Evolutionary conservation across 139 green algal genomes (phyloP).

Genomic region (Mychonastes homosphaera): DNA sequence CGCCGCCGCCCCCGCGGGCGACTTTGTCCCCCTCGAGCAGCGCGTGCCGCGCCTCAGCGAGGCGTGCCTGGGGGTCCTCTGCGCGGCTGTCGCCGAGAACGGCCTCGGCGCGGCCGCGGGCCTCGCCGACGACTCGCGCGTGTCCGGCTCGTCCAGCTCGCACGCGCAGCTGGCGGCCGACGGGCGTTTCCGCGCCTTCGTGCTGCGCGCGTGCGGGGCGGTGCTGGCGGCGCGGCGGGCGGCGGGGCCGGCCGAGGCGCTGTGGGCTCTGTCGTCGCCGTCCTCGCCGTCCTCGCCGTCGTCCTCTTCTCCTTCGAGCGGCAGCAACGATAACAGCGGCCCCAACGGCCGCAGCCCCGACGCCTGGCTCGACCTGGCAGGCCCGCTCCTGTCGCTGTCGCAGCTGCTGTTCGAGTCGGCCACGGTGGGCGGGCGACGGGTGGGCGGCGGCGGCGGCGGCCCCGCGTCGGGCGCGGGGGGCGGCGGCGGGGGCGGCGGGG

Average conservation of each 20-base stretch:
- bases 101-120: slow-evolving; percentile 13
- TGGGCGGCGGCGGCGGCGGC: slow-evolving; percentile 2
- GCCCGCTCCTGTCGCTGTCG: slow-evolving; percentile 7
- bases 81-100: slow-evolving; percentile 22
- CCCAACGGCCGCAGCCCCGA: slow-evolving; percentile 2
- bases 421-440: slow-evolving; percentile 3
- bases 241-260: neutral
- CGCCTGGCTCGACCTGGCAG: slow-evolving; percentile 6
- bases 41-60: slow-evolving; percentile 21
- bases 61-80: slow-evolving; percentile 20
- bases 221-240: slow-evolving; percentile 16
- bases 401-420: slow-evolving; percentile 14
- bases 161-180: slow-evolving; percentile 26
- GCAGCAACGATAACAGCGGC: too few species aligned
- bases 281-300: too few species aligned
- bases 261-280: too few species aligned
- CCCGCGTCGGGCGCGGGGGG: neutral
- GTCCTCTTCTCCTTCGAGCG: too few species aligned
- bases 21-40: slow-evolving; percentile 9
- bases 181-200: slow-evolving; percentile 26
- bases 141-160: neutral
- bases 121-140: neutral
- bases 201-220: slow-evolving; percentile 16
- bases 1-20: neutral
- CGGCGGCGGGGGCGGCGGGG: neutral